A percentile compares a stretch with the other conserved stretches of the same genome.
Evolutionary conservation across 2,329 filamentous ascomycete species (phyloP).

Genomic region (Penicillium sp.): DNA sequence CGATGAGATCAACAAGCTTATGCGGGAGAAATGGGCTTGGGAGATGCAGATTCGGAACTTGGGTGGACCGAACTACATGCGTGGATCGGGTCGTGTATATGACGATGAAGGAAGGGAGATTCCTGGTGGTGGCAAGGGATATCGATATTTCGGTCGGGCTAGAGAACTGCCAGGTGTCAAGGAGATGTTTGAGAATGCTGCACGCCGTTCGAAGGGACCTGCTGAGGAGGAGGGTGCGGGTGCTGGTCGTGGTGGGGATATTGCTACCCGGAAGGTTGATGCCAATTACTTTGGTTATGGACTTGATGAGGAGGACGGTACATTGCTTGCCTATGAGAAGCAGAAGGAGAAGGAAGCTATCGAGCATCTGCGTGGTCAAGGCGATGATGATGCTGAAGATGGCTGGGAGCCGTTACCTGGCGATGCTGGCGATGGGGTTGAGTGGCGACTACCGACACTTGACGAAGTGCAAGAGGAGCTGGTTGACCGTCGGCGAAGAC

Average conservation of each 20-base stretch:
- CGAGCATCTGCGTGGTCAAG: slow-evolving; percentile 64
- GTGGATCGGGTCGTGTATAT: slow-evolving; percentile 68
- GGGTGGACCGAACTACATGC: slow-evolving; percentile 97
- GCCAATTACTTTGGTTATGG: slow-evolving; percentile 96
- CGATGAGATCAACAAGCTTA: slow-evolving; percentile 98
- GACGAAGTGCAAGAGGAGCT: slow-evolving; percentile 95
- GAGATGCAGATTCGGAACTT: slow-evolving; percentile 93
- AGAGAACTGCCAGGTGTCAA: slow-evolving; percentile 91
- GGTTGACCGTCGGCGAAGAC: slow-evolving; percentile 79
- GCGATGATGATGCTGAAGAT: slow-evolving; percentile 60
- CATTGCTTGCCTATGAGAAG: slow-evolving; percentile 75
- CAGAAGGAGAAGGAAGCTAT: slow-evolving; percentile 80
- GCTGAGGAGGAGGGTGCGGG: slow-evolving; percentile 68
- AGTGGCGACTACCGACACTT: slow-evolving; percentile 79
- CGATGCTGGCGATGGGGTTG: slow-evolving; percentile 77
- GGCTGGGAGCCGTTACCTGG: slow-evolving; percentile 87
- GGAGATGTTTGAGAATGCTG: slow-evolving; percentile 85
- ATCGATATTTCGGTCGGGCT: slow-evolving; percentile 90
- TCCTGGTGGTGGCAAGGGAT: slow-evolving; percentile 75
- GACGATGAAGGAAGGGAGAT: slow-evolving; percentile 74
- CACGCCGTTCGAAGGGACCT: slow-evolving; percentile 61
- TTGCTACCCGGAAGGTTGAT: slow-evolving; percentile 70
- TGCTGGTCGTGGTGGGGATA: slow-evolving; percentile 40
- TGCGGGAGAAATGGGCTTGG: slow-evolving; percentile 99
- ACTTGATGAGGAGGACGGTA: slow-evolving; percentile 85